Evolutionary conservation across 2,329 filamentous ascomycete species (phyloP).

Genomic region (Pseudocercospora macadamiae): DNA sequence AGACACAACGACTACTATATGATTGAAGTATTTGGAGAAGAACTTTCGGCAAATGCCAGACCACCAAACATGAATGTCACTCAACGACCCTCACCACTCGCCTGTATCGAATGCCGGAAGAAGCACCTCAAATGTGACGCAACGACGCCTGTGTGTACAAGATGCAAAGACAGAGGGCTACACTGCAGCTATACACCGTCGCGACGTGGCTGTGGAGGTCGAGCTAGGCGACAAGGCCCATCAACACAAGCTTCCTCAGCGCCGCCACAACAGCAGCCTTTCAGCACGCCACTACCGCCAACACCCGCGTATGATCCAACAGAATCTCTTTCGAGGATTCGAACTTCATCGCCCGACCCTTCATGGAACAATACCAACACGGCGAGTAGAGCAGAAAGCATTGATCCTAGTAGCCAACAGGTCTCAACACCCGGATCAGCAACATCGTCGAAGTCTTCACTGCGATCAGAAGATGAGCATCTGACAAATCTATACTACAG

Average conservation of each 20-base stretch:
- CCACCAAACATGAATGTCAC: not conserved
- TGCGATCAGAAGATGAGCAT: conserved; percentile 39
- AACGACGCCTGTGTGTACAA: conserved; percentile 64
- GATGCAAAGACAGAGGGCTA: conserved; percentile 62
- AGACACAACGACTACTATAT: too few species aligned
- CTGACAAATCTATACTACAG: conserved; percentile 60
- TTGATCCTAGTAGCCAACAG: conserved; percentile 7
- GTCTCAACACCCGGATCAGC: conserved; percentile 14
- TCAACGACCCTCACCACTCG: conserved; percentile 26
- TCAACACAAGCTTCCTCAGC: not conserved
- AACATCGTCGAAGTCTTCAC: conserved; percentile 45
- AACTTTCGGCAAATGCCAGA: not conserved
- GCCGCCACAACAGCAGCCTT: not conserved
- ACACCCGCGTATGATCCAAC: not conserved
- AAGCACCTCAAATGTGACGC: conserved; percentile 80
- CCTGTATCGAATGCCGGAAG: conserved; percentile 49
- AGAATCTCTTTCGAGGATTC: not conserved
- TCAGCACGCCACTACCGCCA: not conserved
- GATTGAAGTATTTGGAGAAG: not conserved
- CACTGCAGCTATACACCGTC: conserved; percentile 75
- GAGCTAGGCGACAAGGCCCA: conserved; percentile 25
- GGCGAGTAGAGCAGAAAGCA: conserved; percentile 5
- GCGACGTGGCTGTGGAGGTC: conserved; percentile 72
- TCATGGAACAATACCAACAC: conserved; percentile 12
- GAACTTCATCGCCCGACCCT: not conserved